Evolutionary conservation across 768 basidiomycete species (phyloP).

Genomic region (Tricholoma bakamatsutake): DNA sequence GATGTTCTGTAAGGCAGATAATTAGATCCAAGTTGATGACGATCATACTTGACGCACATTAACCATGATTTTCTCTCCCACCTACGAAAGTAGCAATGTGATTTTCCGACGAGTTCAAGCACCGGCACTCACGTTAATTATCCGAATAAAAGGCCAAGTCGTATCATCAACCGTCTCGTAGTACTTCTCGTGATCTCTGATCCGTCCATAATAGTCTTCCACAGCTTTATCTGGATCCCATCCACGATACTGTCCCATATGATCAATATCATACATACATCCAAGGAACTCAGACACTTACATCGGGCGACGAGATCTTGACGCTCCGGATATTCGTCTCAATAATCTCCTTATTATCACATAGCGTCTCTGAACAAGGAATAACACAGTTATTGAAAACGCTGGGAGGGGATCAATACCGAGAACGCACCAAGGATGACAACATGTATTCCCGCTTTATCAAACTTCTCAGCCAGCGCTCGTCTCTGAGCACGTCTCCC

Average conservation of each 20-base stretch:
- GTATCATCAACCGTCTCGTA: conserved; percentile 92
- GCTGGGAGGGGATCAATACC: neutral
- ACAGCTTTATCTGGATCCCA: conserved; percentile 94
- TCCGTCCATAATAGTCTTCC: conserved; percentile 87
- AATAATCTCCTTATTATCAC: conserved; percentile 90
- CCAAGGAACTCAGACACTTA: conserved; percentile 32
- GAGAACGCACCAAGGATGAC: conserved; percentile 72
- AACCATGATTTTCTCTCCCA: conserved; percentile 93
- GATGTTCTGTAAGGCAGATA: conserved; percentile 49
- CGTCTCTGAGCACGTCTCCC: conserved; percentile 66
- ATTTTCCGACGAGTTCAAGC: conserved; percentile 1
- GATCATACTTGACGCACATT: conserved; percentile 49
- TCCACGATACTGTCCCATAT: conserved; percentile 62
- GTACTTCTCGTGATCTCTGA: conserved; percentile 76
- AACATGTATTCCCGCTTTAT: conserved; percentile 83
- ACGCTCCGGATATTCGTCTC: conserved; percentile 92
- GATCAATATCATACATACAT: conserved; percentile 2
- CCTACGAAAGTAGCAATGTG: conserved; percentile 33
- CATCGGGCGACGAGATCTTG: conserved; percentile 98
- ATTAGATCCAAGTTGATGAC: neutral
- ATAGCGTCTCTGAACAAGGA: conserved; percentile 65
- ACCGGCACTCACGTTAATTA: conserved; percentile 65
- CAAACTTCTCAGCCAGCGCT: conserved; percentile 77
- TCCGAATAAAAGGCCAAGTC: conserved; percentile 90
- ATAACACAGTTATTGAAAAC: neutral